Percentiles rank a stretch among this genome's conserved stretches.
Evolutionary conservation across 257 asterid genomes (phyloP).

Genomic region (Prunella vulgaris): DNA sequence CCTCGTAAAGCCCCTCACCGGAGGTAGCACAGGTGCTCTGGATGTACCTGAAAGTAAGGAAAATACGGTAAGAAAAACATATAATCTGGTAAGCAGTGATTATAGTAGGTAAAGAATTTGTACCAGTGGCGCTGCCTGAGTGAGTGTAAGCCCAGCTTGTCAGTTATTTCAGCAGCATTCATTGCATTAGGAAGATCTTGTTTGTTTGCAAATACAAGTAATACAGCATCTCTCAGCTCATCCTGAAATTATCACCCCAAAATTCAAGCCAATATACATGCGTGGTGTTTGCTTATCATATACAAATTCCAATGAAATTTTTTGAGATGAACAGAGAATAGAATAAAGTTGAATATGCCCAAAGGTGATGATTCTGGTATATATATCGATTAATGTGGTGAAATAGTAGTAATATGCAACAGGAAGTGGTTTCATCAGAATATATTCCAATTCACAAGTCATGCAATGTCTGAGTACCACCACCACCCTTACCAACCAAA

Average conservation of each 20-base stretch:
- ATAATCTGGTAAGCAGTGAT: neutral
- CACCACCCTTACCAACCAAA: neutral
- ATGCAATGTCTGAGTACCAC: neutral
- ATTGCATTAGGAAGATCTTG: constrained; percentile 99
- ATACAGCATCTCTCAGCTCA: constrained; percentile 86
- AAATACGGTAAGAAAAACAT: neutral
- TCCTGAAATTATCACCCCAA: constrained; percentile 41
- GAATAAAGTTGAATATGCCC: neutral
- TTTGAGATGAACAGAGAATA: neutral
- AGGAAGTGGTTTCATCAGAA: neutral
- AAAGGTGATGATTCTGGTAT: neutral
- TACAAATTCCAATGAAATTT: neutral
- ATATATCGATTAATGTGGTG: neutral
- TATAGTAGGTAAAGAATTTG: constrained; percentile 10
- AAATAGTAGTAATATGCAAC: no score
- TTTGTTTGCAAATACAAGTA: constrained; percentile 92
- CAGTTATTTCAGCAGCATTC: constrained; percentile 97
- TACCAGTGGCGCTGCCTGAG: constrained; percentile 99
- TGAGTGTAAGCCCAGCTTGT: constrained; percentile 94
- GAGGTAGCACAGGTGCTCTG: constrained; percentile 67
- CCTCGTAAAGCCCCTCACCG: constrained; percentile 59
- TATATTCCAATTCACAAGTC: neutral
- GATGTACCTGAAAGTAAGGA: constrained; percentile 41
- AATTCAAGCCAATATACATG: neutral
- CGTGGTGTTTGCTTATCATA: neutral